Conservation (phyloP, 768 basidiomycete genomes). For the Tubosaeta sp. region DNA sequence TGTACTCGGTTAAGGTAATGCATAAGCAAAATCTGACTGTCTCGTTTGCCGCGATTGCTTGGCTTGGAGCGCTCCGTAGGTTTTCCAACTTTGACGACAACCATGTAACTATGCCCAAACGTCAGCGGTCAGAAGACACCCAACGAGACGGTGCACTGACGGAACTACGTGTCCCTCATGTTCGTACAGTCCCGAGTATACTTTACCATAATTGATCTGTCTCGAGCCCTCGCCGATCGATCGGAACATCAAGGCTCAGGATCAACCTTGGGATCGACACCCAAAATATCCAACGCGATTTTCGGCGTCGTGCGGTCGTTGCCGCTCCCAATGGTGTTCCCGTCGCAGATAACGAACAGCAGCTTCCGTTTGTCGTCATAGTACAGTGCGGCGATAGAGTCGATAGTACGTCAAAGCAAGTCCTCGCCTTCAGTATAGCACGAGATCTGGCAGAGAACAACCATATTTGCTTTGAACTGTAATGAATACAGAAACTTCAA, state of each 20-base stretch:
- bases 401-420: constrained; percentile 88
- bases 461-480: too few species aligned
- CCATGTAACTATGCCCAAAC: constrained; percentile 82
- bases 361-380: constrained; percentile 97
- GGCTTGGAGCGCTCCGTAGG: constrained; percentile 92
- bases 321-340: constrained; percentile 92
- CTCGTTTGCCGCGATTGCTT: constrained; percentile 92
- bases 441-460: constrained; percentile 87
- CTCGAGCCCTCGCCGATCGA: too few species aligned
- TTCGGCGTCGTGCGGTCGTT: constrained; percentile 91
- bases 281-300: constrained; percentile 90
- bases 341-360: constrained; percentile 91
- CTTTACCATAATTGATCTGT: constrained; percentile 93
- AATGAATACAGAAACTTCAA: too few species aligned
- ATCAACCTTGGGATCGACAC: too few species aligned
- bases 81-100: constrained; percentile 91
- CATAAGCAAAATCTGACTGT: constrained; percentile 87
- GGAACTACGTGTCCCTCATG: constrained; percentile 94
- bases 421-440: constrained; percentile 98
- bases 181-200: constrained; percentile 93
- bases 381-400: constrained; percentile 82
- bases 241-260: too few species aligned
- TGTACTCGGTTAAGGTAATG: constrained; percentile 92
- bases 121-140: background rate
- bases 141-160: constrained; percentile 40